Percentiles rank a stretch among this genome's conserved stretches.
These are phyloP conservation scores for Hemileccinum impolitum DNA, from an alignment of 768 basidiomycete genomes.

Conservation along the genomic window DNA sequence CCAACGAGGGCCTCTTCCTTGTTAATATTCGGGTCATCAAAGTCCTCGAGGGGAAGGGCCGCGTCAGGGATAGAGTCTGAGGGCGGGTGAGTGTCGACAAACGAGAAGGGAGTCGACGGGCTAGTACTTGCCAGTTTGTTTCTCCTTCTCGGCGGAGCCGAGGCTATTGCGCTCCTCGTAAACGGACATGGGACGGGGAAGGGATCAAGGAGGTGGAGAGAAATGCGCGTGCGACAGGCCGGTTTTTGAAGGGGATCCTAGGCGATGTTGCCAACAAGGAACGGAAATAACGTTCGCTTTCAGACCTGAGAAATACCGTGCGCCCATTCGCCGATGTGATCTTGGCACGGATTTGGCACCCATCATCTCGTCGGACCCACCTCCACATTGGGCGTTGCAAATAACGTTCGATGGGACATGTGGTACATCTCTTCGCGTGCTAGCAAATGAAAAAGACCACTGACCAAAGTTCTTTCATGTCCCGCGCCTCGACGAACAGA, in stretches of 20 bases:
- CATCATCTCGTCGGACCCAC: background rate
- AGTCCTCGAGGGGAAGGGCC: slow-evolving; percentile 18
- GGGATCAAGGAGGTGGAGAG: background rate
- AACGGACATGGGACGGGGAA: slow-evolving; percentile 17
- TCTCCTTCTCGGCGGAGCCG: slow-evolving; percentile 24
- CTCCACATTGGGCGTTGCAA: too few relatives aligned
- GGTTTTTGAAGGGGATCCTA: slow-evolving; percentile 13
- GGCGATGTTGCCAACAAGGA: background rate
- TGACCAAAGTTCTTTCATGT: too few relatives aligned
- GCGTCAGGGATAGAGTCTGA: slow-evolving; percentile 5
- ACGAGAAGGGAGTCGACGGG: background rate
- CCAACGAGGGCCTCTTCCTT: slow-evolving; percentile 24
- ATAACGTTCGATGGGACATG: background rate
- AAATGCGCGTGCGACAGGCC: background rate
- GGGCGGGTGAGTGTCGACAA: background rate
- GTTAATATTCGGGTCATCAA: slow-evolving; percentile 40
- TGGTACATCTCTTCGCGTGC: background rate
- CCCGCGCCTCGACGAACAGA: too few relatives aligned
- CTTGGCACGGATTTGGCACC: background rate
- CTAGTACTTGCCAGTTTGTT: slow-evolving; percentile 10
- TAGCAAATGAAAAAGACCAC: too few relatives aligned
- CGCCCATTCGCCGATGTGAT: background rate
- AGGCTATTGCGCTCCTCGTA: slow-evolving; percentile 17
- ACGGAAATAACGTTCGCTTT: background rate
- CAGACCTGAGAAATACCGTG: background rate